Evolutionary conservation across 2,329 filamentous ascomycete genomes (phyloP).

Genomic region (Ophioceras dolichostomum): DNA sequence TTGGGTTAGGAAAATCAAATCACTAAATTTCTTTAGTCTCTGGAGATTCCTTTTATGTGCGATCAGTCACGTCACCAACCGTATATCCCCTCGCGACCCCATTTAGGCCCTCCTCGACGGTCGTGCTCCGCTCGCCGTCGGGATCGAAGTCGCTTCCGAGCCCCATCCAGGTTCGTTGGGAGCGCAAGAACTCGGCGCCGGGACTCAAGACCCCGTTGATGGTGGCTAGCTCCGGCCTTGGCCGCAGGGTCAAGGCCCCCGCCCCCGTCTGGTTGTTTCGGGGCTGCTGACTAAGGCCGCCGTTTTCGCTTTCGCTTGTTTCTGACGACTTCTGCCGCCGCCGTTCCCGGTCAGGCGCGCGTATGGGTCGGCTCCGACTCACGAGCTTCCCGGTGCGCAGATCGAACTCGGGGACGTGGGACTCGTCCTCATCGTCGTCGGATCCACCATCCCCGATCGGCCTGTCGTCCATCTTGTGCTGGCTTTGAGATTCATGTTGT

Average conservation of each 20-base stretch:
- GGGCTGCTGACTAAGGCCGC: slow-evolving; percentile 1
- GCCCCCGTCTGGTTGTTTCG: slow-evolving; percentile 13
- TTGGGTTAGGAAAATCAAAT: too few relatives aligned
- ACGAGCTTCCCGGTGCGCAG: slow-evolving; percentile 77
- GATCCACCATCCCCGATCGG: slow-evolving; percentile 6
- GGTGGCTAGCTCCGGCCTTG: slow-evolving; percentile 60
- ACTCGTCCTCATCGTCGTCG: slow-evolving; percentile 44
- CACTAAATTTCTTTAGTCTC: too few relatives aligned
- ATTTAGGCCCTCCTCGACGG: slow-evolving; percentile 68
- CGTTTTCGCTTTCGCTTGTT: slow-evolving; percentile 11
- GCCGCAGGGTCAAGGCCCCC: slow-evolving; percentile 40
- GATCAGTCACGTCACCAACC: slow-evolving; percentile 46
- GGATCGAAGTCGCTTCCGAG: slow-evolving; percentile 72
- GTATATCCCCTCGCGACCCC: slow-evolving; percentile 84
- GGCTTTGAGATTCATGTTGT: slow-evolving; percentile 11
- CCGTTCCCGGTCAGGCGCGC: slow-evolving; percentile 15
- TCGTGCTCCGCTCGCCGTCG: slow-evolving; percentile 37
- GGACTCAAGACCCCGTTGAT: slow-evolving; percentile 84
- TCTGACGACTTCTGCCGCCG: slow-evolving; percentile 1
- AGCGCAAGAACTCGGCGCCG: slow-evolving; percentile 75
- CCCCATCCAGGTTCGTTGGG: slow-evolving; percentile 80
- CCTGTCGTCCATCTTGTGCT: slow-evolving; percentile 6
- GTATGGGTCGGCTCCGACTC: slow-evolving; percentile 66
- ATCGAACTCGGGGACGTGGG: slow-evolving; percentile 82
- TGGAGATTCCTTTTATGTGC: slow-evolving; percentile 18